Evolutionary conservation across 2,329 filamentous ascomycete species (phyloP), one percentile per base, ranked within the genome.

Genomic region (Septoria linicola): DNA sequence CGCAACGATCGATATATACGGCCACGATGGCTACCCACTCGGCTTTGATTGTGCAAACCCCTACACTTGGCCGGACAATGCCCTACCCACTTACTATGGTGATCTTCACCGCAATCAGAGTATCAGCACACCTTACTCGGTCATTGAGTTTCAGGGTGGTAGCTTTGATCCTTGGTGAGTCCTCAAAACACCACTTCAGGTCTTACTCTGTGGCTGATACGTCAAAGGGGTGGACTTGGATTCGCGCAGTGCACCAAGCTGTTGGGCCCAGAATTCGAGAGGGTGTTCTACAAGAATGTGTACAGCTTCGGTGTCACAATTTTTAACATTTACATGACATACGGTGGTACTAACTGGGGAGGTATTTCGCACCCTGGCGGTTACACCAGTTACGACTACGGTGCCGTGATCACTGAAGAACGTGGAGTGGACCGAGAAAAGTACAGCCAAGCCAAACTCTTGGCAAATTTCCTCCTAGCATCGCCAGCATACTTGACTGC

Each of bases 321-420:
- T 6, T 73, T 89, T 51, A 90, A 84, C 59, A 63, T 89, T 1
- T 91, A 90, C 66, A 91, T 91, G 88, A 83, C 79, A 1, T 88
- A 79, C 58, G 88, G 88, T 11, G 88, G 88, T 4, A 91, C 88
- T 0, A 93, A 92, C 65, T 92, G 88, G 88, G 88, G 88, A 0
- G 91, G 89, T 55, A 68, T 89, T 3, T 85, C 87, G 0, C 81
- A 89, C 58, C 77, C 84, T 8, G 83, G 82, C 8, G 82, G 63
- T 11, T 76, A 77, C 59, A 76, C 75, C 0, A 78, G 74, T 3
- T 84, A 84, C 61, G 80, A 84, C 60, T 84, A 83, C 59, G 78
- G 80, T 4, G 75, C 82, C 3, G 73, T 76, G 5, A 88, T 92
- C 45, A 76, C 78, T 1, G 88, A 93, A 63, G 82, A 87, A 35